phyloP scores from a whole-genome alignment of 306 rosid genomes.

The Dryas drummondii region DNA sequence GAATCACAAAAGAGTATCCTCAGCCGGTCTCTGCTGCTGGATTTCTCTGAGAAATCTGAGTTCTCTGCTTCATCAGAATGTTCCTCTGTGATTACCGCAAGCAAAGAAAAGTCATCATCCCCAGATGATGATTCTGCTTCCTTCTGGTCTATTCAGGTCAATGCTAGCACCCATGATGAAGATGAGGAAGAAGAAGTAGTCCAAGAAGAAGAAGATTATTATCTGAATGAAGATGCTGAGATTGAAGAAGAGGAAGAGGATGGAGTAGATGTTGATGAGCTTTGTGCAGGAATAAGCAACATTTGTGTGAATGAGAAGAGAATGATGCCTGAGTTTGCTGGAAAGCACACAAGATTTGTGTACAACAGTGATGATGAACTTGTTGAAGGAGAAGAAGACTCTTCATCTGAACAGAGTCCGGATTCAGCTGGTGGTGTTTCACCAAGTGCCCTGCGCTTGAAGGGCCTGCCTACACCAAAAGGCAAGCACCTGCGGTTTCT shows the following conservation, averaged over 20 bases:
- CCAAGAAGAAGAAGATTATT: constrained; percentile 32
- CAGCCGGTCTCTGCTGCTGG: constrained; percentile 63
- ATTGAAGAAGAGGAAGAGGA: constrained; percentile 24
- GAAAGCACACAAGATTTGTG: constrained; percentile 76
- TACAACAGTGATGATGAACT: constrained; percentile 84
- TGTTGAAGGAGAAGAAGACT: constrained; percentile 46
- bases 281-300: constrained; percentile 65
- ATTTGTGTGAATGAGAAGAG: constrained; percentile 56
- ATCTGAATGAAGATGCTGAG: constrained; percentile 26
- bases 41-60: constrained; percentile 82
- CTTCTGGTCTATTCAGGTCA: constrained; percentile 85
- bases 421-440: constrained; percentile 23
- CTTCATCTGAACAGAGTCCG: neutral
- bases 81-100: constrained; percentile 49
- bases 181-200: constrained; percentile 48
- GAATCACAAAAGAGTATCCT: constrained; percentile 59
- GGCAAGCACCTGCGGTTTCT: constrained; percentile 86
- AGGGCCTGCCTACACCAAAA: constrained; percentile 80
- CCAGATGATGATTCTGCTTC: constrained; percentile 76
- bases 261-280: constrained; percentile 50
- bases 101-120: constrained; percentile 27
- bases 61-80: constrained; percentile 42
- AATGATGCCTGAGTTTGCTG: constrained; percentile 45
- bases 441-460: constrained; percentile 45
- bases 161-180: constrained; percentile 62